Conservation (phyloP, 257 asterid species). For the Phtheirospermum japonicum region DNA sequence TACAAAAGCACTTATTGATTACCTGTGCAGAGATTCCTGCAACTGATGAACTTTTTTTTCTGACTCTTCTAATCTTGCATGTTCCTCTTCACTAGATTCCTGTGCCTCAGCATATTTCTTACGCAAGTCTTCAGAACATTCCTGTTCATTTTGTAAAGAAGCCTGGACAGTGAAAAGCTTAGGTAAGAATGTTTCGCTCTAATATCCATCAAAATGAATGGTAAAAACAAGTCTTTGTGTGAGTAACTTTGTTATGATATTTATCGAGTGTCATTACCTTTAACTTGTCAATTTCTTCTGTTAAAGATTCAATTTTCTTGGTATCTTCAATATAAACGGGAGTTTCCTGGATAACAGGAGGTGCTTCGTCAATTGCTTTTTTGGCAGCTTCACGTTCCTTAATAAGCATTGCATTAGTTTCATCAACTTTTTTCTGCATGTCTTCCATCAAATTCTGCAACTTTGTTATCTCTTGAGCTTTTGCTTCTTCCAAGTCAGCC, state of each 20-base stretch:
- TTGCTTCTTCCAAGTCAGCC: conserved; percentile 94
- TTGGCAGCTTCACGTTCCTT: conserved; percentile 87
- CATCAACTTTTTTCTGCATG: conserved; percentile 78
- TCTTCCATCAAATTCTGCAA: conserved; percentile 62
- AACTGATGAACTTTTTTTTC: conserved; percentile 65
- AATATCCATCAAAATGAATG: conserved; percentile 19
- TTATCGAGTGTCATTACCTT: conserved; percentile 52
- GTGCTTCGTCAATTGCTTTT: conserved; percentile 92
- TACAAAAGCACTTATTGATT: conserved; percentile 16
- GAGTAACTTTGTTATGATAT: conserved; percentile 16
- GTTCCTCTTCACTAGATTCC: conserved; percentile 58
- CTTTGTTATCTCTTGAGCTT: conserved; percentile 73
- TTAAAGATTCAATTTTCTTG: conserved; percentile 66
- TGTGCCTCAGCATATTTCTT: conserved; percentile 60
- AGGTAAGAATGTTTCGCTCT: conserved; percentile 10
- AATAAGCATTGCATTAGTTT: conserved; percentile 56
- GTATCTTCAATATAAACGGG: conserved; percentile 90
- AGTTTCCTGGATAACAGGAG: conserved; percentile 86
- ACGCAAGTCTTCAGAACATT: conserved; percentile 51
- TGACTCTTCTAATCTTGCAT: conserved; percentile 70
- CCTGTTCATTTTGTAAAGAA: conserved; percentile 55
- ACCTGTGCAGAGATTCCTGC: conserved; percentile 88
- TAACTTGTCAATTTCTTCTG: conserved; percentile 60
- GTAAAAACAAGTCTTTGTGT: neutral
- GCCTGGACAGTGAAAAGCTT: conserved; percentile 42